Percentiles rank a stretch among this genome's conserved stretches.
Evolutionary conservation across 1,139 yeast species (phyloP).

Genomic region (Saccharomyces hybrid): DNA sequence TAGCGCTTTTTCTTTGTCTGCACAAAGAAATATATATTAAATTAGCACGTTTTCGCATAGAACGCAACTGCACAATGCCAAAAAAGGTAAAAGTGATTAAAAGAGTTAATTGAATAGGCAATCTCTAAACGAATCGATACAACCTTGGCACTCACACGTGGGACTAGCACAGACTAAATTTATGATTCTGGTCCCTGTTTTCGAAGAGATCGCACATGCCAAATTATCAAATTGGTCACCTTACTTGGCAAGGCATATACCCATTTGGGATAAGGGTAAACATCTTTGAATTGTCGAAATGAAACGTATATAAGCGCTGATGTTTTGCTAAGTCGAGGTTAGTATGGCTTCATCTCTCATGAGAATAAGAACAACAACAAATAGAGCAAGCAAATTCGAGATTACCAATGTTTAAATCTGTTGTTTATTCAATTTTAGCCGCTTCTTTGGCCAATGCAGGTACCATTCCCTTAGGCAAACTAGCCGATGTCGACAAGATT

Average conservation of each 20-base stretch:
- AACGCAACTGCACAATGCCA: neutral
- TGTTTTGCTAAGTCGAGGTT: neutral
- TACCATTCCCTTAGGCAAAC: neutral
- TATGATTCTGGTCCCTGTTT: neutral
- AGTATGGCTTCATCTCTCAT: neutral
- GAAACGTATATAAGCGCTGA: neutral
- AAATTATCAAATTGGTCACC: neutral
- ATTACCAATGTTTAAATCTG: neutral
- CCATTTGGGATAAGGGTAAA: neutral
- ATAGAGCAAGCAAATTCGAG: neutral
- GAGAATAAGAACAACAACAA: neutral
- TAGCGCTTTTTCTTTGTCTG: neutral
- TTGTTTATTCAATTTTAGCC: neutral
- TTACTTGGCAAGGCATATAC: neutral
- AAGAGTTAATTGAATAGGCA: neutral
- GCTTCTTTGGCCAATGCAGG: neutral
- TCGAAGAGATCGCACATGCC: neutral
- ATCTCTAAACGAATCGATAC: neutral
- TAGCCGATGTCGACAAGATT: conserved; percentile 8
- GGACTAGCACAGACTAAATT: neutral
- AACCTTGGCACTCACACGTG: neutral
- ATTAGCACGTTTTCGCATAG: neutral
- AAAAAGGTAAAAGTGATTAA: neutral
- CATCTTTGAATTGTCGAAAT: neutral
- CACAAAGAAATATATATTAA: neutral